Evolutionary conservation across 352 stramenopile species (phyloP).

Genomic region (Phytophthora gonapodyides): DNA sequence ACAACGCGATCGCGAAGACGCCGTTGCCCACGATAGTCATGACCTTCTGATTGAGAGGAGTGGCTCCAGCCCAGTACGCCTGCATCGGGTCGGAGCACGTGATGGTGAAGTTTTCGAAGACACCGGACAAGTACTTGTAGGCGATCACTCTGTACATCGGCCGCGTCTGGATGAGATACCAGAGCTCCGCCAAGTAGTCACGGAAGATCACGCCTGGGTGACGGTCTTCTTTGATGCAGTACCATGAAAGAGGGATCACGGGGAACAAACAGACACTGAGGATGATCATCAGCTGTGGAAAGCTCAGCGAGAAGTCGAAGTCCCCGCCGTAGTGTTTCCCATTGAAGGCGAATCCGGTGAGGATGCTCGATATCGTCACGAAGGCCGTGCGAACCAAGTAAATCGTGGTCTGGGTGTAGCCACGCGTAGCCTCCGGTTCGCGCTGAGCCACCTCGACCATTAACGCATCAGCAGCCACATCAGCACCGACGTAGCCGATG

Average conservation of each 20-base stretch:
- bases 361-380: slow-evolving; percentile 38
- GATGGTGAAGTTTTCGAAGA: slow-evolving; percentile 43
- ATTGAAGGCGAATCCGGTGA: slow-evolving; percentile 52
- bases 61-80: slow-evolving; percentile 29
- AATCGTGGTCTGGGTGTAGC: slow-evolving; percentile 36
- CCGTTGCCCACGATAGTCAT: slow-evolving; percentile 38
- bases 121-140: slow-evolving; percentile 38
- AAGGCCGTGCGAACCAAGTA: slow-evolving; percentile 46
- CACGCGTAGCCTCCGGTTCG: slow-evolving; percentile 35
- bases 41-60: slow-evolving; percentile 41
- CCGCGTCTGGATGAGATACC: slow-evolving; percentile 35
- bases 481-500: slow-evolving; percentile 46
- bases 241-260: slow-evolving; percentile 49
- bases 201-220: slow-evolving; percentile 31
- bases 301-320: slow-evolving; percentile 51
- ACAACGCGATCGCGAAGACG: slow-evolving; percentile 34
- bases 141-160: slow-evolving; percentile 50
- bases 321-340: slow-evolving; percentile 47
- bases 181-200: slow-evolving; percentile 45
- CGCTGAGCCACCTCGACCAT: slow-evolving; percentile 47
- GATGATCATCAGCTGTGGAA: slow-evolving; percentile 46
- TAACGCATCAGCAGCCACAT: slow-evolving; percentile 44
- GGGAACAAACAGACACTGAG: slow-evolving; percentile 38
- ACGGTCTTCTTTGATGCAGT: slow-evolving; percentile 52
- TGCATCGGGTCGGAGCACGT: slow-evolving; percentile 33